These are phyloP conservation scores for Verticillium albo-atrum DNA, from an alignment of 2,329 filamentous ascomycete genomes.

Conservation along the genomic window DNA sequence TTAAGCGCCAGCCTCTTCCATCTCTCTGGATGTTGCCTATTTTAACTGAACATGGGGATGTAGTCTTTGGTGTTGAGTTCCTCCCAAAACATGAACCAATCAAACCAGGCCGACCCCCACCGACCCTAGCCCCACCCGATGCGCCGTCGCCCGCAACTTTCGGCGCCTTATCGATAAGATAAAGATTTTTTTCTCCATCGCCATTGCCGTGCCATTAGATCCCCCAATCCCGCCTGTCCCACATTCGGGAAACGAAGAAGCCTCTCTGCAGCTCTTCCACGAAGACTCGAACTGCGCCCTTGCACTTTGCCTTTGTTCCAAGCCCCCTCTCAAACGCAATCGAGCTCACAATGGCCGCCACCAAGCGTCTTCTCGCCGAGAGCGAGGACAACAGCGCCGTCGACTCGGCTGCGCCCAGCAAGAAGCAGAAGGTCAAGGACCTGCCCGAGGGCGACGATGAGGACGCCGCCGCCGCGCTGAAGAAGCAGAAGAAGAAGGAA, in stretches of 20 bases:
- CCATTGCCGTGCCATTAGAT: background rate
- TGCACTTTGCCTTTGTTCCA: background rate
- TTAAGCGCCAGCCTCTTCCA: too few relatives aligned
- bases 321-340: background rate
- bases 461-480: conserved; percentile 17
- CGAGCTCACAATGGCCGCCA: background rate
- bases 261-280: background rate
- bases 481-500: conserved; percentile 36
- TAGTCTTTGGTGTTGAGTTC: background rate
- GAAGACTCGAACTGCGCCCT: background rate
- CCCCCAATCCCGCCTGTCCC: background rate
- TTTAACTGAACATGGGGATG: too few relatives aligned
- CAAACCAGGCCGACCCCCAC: background rate
- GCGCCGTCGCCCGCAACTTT: background rate
- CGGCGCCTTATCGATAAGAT: conserved; percentile 26
- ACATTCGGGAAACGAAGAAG: background rate
- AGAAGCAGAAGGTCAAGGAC: background rate
- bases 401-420: background rate
- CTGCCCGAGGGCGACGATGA: conserved; percentile 1
- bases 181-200: conserved; percentile 9
- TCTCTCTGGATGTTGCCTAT: too few relatives aligned
- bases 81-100: background rate
- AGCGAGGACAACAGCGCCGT: background rate
- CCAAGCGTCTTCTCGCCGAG: background rate
- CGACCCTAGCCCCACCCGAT: background rate